Evolutionary conservation across 139 green algal species (phyloP).

Genomic region (Chlorella sp.): DNA sequence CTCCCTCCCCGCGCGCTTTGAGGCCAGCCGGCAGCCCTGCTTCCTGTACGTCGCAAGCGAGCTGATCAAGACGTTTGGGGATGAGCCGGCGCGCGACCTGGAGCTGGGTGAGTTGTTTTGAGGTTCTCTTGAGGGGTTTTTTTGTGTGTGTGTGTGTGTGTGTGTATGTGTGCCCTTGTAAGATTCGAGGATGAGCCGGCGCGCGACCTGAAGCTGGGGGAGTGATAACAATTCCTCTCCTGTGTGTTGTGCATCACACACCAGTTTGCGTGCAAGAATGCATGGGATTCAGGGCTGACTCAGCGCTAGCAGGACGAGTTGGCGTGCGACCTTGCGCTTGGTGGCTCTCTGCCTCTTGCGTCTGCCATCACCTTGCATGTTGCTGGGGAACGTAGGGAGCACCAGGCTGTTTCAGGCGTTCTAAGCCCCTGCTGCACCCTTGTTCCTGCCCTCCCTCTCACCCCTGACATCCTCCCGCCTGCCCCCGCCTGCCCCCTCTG

Average conservation of each 20-base stretch:
- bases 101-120: slow-evolving; percentile 49
- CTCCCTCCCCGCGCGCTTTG: slow-evolving; percentile 70
- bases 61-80: slow-evolving; percentile 83
- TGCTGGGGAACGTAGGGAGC: no score
- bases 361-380: no score
- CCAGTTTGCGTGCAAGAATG: no score
- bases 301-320: no score
- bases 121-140: no score
- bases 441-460: neutral
- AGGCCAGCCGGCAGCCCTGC: slow-evolving; percentile 61
- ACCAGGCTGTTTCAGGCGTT: neutral
- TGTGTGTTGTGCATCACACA: neutral
- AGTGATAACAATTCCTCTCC: neutral
- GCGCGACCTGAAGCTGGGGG: neutral
- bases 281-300: no score
- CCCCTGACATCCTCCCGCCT: neutral
- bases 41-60: slow-evolving; percentile 87
- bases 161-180: no score
- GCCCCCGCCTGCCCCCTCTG: no score
- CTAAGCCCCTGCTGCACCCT: neutral
- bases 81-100: slow-evolving; percentile 48
- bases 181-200: no score
- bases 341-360: no score
- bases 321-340: no score
- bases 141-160: no score